These are phyloP conservation scores for Vachellia collinsii DNA, from an alignment of 306 rosid species.

Conservation along the genomic window DNA sequence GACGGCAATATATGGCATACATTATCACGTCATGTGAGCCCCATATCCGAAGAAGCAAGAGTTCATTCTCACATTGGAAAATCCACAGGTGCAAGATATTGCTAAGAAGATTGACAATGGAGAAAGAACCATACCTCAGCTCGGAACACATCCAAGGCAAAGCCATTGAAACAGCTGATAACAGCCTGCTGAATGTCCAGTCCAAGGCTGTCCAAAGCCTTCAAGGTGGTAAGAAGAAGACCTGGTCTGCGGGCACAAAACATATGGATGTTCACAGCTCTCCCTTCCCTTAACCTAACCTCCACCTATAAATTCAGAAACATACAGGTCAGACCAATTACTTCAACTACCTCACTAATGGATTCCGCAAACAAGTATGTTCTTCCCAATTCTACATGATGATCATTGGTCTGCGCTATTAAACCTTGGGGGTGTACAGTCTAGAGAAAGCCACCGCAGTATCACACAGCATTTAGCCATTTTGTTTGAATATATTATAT, in stretches of 20 bases:
- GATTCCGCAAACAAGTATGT: conserved; percentile 10
- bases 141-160: conserved; percentile 91
- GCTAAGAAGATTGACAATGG: conserved; percentile 13
- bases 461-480: neutral
- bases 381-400: neutral
- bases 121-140: conserved; percentile 74
- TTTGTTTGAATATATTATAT: conserved; percentile 2
- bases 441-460: neutral
- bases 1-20: neutral
- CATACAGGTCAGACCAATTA: conserved; percentile 22
- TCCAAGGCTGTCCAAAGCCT: conserved; percentile 88
- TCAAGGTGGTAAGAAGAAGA: conserved; percentile 87
- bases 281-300: conserved; percentile 85
- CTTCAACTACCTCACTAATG: conserved; percentile 20
- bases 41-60: neutral
- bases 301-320: conserved; percentile 68
- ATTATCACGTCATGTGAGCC: neutral
- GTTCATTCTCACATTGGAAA: conserved; percentile 8
- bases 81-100: neutral
- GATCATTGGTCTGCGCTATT: conserved; percentile 12
- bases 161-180: conserved; percentile 96
- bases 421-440: neutral
- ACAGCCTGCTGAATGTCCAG: conserved; percentile 98
- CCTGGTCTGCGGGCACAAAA: conserved; percentile 92
- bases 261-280: conserved; percentile 97